A percentile compares a stretch with the other conserved stretches of the same genome.
These are phyloP conservation scores for Hortaea werneckii DNA, from an alignment of 2,329 filamentous ascomycete genomes.

Conservation along the genomic window DNA sequence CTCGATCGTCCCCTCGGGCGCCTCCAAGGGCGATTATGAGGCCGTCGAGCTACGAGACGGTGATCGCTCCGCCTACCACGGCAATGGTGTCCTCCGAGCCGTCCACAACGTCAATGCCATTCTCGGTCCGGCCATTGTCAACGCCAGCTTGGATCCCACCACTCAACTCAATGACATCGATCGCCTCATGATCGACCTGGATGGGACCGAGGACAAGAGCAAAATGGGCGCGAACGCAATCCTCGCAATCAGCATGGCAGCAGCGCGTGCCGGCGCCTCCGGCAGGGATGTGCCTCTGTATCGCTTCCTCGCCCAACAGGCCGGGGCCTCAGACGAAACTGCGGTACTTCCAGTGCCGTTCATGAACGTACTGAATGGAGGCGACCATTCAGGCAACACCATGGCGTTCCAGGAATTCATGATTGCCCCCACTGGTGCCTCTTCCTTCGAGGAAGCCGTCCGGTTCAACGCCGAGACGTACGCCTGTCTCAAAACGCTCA, in stretches of 20 bases:
- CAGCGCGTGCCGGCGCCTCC: constrained; percentile 81
- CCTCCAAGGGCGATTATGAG: constrained; percentile 65
- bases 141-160: constrained; percentile 6
- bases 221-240: constrained; percentile 52
- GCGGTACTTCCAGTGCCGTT: constrained; percentile 84
- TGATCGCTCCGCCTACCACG: constrained; percentile 51
- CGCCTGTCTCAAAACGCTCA: constrained; percentile 12
- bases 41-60: constrained; percentile 84
- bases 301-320: constrained; percentile 76
- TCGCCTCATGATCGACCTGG: constrained; percentile 74
- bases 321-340: constrained; percentile 74
- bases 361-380: constrained; percentile 86
- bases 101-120: constrained; percentile 75
- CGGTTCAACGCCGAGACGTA: constrained; percentile 12
- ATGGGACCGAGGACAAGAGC: constrained; percentile 56
- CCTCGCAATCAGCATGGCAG: constrained; percentile 56
- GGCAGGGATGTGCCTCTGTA: constrained; percentile 83
- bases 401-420: constrained; percentile 93
- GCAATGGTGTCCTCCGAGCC: constrained; percentile 59
- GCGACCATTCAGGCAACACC: constrained; percentile 18
- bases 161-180: constrained; percentile 63
- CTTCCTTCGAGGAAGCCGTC: constrained; percentile 2
- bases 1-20: constrained; percentile 16
- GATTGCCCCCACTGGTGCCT: constrained; percentile 56
- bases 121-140: constrained; percentile 56